Evolutionary conservation across 345 rosid species (phyloP).

Genomic region (Odontarrhena argentea): DNA sequence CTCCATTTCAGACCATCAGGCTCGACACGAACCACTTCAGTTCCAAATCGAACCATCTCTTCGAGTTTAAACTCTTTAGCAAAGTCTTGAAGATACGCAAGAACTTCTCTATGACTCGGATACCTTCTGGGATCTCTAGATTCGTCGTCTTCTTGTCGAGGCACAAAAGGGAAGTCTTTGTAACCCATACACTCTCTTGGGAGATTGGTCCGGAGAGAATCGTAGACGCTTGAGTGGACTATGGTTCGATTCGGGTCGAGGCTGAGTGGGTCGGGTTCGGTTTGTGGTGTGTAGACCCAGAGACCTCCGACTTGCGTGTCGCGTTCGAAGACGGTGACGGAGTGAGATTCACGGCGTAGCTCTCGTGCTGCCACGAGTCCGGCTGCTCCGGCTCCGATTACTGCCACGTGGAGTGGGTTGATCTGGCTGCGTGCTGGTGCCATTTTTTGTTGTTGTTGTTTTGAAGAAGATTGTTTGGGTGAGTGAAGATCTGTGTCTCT

Average conservation of each 20-base stretch:
- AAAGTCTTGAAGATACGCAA: conserved; percentile 64
- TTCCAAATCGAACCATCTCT: conserved; percentile 64
- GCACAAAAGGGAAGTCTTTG: conserved; percentile 67
- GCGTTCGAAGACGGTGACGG: conserved; percentile 71
- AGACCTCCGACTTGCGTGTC: conserved; percentile 64
- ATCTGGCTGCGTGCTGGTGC: conserved; percentile 16
- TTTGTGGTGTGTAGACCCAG: conserved; percentile 67
- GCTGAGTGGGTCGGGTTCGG: conserved; percentile 70
- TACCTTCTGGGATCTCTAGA: conserved; percentile 67
- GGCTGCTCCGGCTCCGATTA: conserved; percentile 88
- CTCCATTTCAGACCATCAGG: conserved; percentile 50
- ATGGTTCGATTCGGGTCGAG: conserved; percentile 61
- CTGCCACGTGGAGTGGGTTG: conserved; percentile 60
- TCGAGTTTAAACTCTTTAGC: conserved; percentile 60
- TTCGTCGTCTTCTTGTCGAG: conserved; percentile 27
- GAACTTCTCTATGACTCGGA: conserved; percentile 75
- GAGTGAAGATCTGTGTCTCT: conserved; percentile 1
- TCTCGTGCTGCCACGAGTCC: conserved; percentile 77
- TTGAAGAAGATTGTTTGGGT: not conserved
- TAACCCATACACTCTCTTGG: conserved; percentile 90
- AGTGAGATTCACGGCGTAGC: conserved; percentile 69
- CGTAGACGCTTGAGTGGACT: conserved; percentile 70
- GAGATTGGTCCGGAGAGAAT: conserved; percentile 82
- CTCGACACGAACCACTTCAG: conserved; percentile 51
- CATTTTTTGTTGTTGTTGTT: conserved; percentile 6